phyloP scores from a whole-genome alignment of 495 filamentous ascomycete species.

The Daldinia concentrica region DNA sequence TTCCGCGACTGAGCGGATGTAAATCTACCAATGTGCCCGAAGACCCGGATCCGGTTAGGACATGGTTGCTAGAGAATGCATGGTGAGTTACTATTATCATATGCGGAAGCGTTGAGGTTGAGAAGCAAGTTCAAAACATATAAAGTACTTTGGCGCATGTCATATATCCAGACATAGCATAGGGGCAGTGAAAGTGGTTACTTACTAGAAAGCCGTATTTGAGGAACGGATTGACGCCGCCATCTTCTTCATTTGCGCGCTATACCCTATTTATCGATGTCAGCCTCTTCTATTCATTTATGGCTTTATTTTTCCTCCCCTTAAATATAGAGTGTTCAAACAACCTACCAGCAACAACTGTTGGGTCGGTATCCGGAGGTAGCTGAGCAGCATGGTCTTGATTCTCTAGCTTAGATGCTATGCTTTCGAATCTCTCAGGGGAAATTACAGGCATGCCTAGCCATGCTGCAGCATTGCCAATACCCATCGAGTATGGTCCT shows the following conservation, averaged over 20 bases:
- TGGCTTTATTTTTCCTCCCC: neutral
- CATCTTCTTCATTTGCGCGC: slow-evolving; percentile 56
- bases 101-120: neutral
- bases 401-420: slow-evolving; percentile 47
- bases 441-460: slow-evolving; percentile 58
- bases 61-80: slow-evolving; percentile 43
- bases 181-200: neutral
- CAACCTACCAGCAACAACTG: slow-evolving; percentile 49
- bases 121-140: too few relatives aligned
- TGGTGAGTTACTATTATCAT: slow-evolving; percentile 6
- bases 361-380: slow-evolving; percentile 47
- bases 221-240: slow-evolving; percentile 50
- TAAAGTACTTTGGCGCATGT: too few relatives aligned
- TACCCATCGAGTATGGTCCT: slow-evolving; percentile 56
- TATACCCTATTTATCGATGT: slow-evolving; percentile 48
- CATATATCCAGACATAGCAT: too few relatives aligned
- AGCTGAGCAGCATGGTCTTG: slow-evolving; percentile 53
- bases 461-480: slow-evolving; percentile 57
- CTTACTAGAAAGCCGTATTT: slow-evolving; percentile 54
- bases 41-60: slow-evolving; percentile 47
- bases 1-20: slow-evolving; percentile 58
- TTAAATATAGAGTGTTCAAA: too few relatives aligned
- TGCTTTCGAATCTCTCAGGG: slow-evolving; percentile 43
- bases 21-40: slow-evolving; percentile 52
- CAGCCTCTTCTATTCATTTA: neutral